Conservation (phyloP, 192 early-diverging fungal species). For the Pilaira anomala region DNA sequence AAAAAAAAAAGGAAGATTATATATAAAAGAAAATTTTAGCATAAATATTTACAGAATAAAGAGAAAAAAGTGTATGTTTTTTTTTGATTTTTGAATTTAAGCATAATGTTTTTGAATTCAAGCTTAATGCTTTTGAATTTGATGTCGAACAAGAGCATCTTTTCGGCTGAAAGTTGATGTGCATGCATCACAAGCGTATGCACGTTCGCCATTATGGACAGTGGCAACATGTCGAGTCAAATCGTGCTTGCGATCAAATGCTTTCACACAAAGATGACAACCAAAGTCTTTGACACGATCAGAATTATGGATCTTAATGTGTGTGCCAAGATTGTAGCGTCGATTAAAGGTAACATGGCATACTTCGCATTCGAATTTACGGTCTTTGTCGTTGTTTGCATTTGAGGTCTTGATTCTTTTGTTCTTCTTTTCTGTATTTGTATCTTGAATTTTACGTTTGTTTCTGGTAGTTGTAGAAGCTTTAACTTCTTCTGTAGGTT, state of each 20-base stretch:
- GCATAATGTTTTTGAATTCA: too few relatives aligned
- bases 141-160: slow-evolving; percentile 63
- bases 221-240: slow-evolving; percentile 63
- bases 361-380: slow-evolving; percentile 41
- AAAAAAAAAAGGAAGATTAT: too few relatives aligned
- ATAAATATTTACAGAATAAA: too few relatives aligned
- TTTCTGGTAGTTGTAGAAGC: background rate
- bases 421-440: background rate
- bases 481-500: background rate
- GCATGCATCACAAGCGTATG: slow-evolving; percentile 55
- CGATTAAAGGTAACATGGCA: slow-evolving; percentile 74
- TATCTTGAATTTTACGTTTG: background rate
- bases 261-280: slow-evolving; percentile 56
- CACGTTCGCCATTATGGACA: slow-evolving; percentile 62
- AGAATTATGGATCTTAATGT: slow-evolving; percentile 67
- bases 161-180: slow-evolving; percentile 58
- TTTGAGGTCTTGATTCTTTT: background rate
- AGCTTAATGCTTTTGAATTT: slow-evolving; percentile 1
- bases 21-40: too few relatives aligned
- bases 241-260: slow-evolving; percentile 79
- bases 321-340: slow-evolving; percentile 78
- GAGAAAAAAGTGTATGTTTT: too few relatives aligned
- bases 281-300: slow-evolving; percentile 54
- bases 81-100: too few relatives aligned
- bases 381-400: background rate